Percentiles rank a stretch among this genome's conserved stretches.
Evolutionary conservation across 2,329 filamentous ascomycete genomes (phyloP).

Genomic region (Phialocephala subalpina): DNA sequence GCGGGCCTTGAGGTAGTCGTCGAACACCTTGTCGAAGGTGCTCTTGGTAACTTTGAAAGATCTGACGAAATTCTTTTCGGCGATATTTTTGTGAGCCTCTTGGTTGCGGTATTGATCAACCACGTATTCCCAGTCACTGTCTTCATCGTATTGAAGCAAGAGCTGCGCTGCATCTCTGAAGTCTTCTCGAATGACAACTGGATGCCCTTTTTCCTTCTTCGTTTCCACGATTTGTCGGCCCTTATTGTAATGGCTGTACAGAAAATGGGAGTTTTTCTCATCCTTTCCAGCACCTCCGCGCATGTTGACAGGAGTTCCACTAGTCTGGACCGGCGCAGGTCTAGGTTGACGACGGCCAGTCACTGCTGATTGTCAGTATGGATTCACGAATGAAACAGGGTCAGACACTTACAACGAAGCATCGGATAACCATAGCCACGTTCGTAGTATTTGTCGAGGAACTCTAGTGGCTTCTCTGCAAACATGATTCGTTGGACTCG

Average conservation of each 20-base stretch:
- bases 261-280: neutral
- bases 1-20: slow-evolving; percentile 9
- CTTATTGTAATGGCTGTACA: slow-evolving; percentile 17
- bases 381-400: slow-evolving; percentile 37
- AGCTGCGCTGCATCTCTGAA: slow-evolving; percentile 11
- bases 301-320: slow-evolving; percentile 7
- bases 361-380: slow-evolving; percentile 21
- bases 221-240: neutral
- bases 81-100: neutral
- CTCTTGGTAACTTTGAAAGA: slow-evolving; percentile 1
- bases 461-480: slow-evolving; percentile 40
- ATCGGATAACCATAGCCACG: slow-evolving; percentile 38
- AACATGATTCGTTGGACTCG: slow-evolving; percentile 34
- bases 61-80: neutral
- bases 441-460: slow-evolving; percentile 41
- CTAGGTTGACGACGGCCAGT: neutral
- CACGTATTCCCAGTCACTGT: slow-evolving; percentile 18
- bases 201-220: neutral
- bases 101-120: slow-evolving; percentile 28
- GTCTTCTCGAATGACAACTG: neutral
- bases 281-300: slow-evolving; percentile 26
- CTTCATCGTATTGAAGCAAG: slow-evolving; percentile 13
- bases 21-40: slow-evolving; percentile 3
- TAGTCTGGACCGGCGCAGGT: slow-evolving; percentile 7
- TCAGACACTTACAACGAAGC: slow-evolving; percentile 36